A percentile compares a stretch with the other conserved stretches of the same genome.
These are phyloP conservation scores for Lentinula sp. DNA, from an alignment of 768 basidiomycete genomes.

Conservation along the genomic window DNA sequence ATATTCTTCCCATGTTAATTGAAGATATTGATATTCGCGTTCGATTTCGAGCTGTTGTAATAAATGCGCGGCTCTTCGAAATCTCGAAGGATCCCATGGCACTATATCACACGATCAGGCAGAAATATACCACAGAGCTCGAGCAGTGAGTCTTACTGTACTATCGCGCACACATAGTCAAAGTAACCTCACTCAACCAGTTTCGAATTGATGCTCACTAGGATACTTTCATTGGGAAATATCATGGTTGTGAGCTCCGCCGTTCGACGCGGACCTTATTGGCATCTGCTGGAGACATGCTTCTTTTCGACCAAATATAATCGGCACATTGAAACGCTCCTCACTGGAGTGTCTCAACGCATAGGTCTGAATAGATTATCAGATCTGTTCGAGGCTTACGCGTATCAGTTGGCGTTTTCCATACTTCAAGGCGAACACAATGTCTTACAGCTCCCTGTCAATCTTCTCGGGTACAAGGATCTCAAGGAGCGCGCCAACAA, in stretches of 20 bases:
- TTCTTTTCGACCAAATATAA: slow-evolving; percentile 29
- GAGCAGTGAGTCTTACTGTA: slow-evolving; percentile 37
- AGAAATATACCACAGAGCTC: slow-evolving; percentile 36
- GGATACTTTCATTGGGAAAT: slow-evolving; percentile 66
- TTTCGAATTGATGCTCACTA: slow-evolving; percentile 71
- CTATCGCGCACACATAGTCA: background rate
- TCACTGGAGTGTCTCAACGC: slow-evolving; percentile 56
- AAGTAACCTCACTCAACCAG: slow-evolving; percentile 28
- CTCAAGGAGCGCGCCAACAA: slow-evolving; percentile 61
- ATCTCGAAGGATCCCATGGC: slow-evolving; percentile 29
- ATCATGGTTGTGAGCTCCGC: slow-evolving; percentile 74
- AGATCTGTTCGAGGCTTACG: slow-evolving; percentile 72
- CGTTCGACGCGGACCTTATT: slow-evolving; percentile 77
- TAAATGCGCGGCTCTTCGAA: slow-evolving; percentile 55
- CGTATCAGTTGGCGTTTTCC: slow-evolving; percentile 68
- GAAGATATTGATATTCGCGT: slow-evolving; percentile 80
- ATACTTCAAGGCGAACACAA: slow-evolving; percentile 47
- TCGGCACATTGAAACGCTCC: slow-evolving; percentile 40
- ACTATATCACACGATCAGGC: slow-evolving; percentile 44
- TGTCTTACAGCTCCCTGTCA: slow-evolving; percentile 59
- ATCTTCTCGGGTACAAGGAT: slow-evolving; percentile 70
- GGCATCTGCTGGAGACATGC: slow-evolving; percentile 78
- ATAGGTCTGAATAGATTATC: slow-evolving; percentile 60
- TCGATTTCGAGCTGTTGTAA: slow-evolving; percentile 65
- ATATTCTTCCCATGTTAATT: slow-evolving; percentile 46